Base-by-base conservation (phyloP, 2,329 filamentous ascomycete species). In the Cladosporium sp. region DNA sequence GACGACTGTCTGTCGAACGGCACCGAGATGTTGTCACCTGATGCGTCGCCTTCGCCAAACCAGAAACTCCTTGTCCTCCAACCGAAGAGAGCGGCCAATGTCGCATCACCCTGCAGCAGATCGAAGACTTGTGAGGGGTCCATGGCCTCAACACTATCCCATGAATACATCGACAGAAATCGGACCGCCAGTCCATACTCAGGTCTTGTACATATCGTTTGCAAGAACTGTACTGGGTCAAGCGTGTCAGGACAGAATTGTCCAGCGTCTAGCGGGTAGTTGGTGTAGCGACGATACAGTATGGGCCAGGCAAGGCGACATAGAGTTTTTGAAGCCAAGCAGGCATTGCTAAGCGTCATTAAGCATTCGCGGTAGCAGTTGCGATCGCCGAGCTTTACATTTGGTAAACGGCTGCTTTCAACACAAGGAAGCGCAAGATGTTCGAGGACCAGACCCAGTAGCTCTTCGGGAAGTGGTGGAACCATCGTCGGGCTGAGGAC, bases 31-130 rank as follows among this genome's bases (percentile, higher is more conserved):
- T 28, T 9, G 19, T 42, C 6, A 6, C 36, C 15, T 8, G 42
- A 28, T 13, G 6, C 24, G 3, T 9, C n/a, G 25, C 3, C 3
- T 2, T 3, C n/a, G 22, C 28, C 50, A 37, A 47, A 24, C 40
- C 51, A 55, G 28, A 55, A 55, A 12, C 37, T 25, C 37, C 40
- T 45, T 12, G 37, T 20, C 8, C 40, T 42, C 51, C 51, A 55
- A 2, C 28, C 32, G 40, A 55, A 47, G 4, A 55, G 40, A 9
- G 51, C 51, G 3, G 20, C 28, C 10, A 55, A 10, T 10, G 51
- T 54, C 3, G 28, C 51, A 28, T 55, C 51, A 8, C 40, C n/a
- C 35, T 55, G 32, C 5, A 55, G 32, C 17, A 47, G 32, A n/a
- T 55, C 40, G 4, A 47, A 55, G 7, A 47, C 1, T 8, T 55